phyloP scores from a whole-genome alignment of 2,329 filamentous ascomycete species.

The Passalora sequoiae region DNA sequence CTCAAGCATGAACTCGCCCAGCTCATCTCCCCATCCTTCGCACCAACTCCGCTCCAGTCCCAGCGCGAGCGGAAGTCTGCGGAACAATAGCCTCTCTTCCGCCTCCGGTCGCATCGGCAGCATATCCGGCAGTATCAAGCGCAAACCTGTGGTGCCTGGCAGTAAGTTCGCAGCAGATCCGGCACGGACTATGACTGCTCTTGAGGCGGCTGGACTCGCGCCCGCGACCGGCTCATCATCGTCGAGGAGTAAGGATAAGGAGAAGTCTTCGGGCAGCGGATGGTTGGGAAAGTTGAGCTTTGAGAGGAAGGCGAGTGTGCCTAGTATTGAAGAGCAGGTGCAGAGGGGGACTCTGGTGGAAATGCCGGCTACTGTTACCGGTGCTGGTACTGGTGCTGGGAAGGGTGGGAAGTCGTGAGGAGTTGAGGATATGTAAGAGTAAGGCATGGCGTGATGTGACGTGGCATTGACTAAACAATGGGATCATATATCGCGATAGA shows the following conservation, averaged over 20 bases:
- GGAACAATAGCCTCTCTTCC: background rate
- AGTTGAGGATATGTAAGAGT: no score
- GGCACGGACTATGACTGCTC: background rate
- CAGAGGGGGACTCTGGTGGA: background rate
- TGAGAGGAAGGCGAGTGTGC: slow-evolving; percentile 1
- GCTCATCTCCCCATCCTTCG: background rate
- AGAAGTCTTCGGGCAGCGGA: background rate
- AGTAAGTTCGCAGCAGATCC: slow-evolving; percentile 2
- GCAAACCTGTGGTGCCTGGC: background rate
- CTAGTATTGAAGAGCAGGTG: slow-evolving; percentile 1
- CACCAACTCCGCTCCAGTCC: background rate
- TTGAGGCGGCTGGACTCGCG: slow-evolving; percentile 1
- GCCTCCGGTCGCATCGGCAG: background rate
- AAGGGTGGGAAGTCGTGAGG: no score
- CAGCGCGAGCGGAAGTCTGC: background rate
- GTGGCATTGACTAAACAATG: no score
- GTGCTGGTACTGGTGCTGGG: no score
- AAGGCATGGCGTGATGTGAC: no score
- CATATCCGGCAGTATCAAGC: background rate
- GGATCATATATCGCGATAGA: no score
- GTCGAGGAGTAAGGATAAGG: background rate
- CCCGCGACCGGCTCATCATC: background rate
- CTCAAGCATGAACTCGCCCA: background rate
- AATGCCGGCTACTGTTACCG: background rate
- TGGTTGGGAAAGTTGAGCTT: slow-evolving; percentile 1